Evolutionary conservation across 1,284 basidiomycete species (phyloP).

Genomic region (Thecaphora thlaspeos): DNA sequence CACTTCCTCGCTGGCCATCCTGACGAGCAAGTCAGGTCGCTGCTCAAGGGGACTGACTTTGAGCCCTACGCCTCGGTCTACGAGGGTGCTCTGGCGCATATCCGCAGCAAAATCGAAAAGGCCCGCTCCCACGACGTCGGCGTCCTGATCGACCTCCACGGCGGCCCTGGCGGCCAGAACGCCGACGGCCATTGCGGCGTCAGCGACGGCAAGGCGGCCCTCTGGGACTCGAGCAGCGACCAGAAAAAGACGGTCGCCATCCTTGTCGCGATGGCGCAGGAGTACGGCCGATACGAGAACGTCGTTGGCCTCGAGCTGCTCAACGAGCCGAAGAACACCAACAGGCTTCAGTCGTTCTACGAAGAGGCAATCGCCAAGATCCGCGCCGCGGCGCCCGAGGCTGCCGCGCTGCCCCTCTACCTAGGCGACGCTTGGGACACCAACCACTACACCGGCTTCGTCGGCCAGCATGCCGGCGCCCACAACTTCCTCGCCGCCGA

Average conservation of each 20-base stretch:
- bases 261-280: slow-evolving; percentile 63
- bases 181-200: slow-evolving; percentile 58
- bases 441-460: slow-evolving; percentile 68
- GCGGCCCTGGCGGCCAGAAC: slow-evolving; percentile 68
- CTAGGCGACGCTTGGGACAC: slow-evolving; percentile 78
- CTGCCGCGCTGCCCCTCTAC: slow-evolving; percentile 60
- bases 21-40: slow-evolving; percentile 62
- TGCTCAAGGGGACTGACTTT: slow-evolving; percentile 74
- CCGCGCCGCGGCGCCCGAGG: slow-evolving; percentile 55
- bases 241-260: slow-evolving; percentile 63
- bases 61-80: slow-evolving; percentile 66
- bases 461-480: slow-evolving; percentile 38
- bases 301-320: slow-evolving; percentile 78
- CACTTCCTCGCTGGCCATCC: slow-evolving; percentile 79
- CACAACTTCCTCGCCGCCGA: slow-evolving; percentile 68
- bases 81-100: slow-evolving; percentile 71
- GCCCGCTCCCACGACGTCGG: slow-evolving; percentile 71
- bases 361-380: slow-evolving; percentile 65
- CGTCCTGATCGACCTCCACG: slow-evolving; percentile 68
- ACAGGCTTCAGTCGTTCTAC: slow-evolving; percentile 41
- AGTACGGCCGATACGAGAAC: slow-evolving; percentile 63
- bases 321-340: slow-evolving; percentile 71
- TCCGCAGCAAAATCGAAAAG: slow-evolving; percentile 68
- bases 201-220: slow-evolving; percentile 21
- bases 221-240: slow-evolving; percentile 55